Conservation (phyloP, 1,284 basidiomycete species). For the Melampsora abietis-canadensis region DNA sequence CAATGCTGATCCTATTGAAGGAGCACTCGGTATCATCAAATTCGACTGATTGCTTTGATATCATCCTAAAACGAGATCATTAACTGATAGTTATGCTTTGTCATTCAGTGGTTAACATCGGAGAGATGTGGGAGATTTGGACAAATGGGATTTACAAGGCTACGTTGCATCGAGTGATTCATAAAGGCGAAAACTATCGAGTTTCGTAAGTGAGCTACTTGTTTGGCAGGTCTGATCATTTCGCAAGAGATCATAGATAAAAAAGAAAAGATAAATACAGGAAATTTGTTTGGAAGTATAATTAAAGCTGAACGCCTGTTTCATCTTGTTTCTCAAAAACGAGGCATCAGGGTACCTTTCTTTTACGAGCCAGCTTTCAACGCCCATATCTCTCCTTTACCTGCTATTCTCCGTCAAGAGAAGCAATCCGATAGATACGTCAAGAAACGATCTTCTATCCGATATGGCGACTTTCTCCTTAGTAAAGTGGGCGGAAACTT, state of each 20-base stretch:
- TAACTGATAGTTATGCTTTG: neutral
- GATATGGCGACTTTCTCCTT: conserved; percentile 71
- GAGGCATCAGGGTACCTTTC: conserved; percentile 66
- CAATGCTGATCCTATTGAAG: conserved; percentile 61
- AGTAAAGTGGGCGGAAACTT: conserved; percentile 72
- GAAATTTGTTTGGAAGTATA: neutral
- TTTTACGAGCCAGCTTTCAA: conserved; percentile 80
- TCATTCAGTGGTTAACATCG: conserved; percentile 26
- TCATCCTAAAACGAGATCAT: neutral
- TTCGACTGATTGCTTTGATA: conserved; percentile 49
- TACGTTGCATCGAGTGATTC: conserved; percentile 74
- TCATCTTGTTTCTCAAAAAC: neutral
- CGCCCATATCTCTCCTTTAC: conserved; percentile 63
- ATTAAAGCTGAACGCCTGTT: neutral
- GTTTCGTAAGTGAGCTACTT: conserved; percentile 5
- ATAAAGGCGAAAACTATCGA: conserved; percentile 67
- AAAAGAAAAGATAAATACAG: too few species aligned
- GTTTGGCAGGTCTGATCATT: conserved; percentile 60
- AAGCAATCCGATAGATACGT: conserved; percentile 27
- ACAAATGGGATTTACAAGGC: conserved; percentile 71
- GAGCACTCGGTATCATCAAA: conserved; percentile 72
- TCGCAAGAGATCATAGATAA: neutral
- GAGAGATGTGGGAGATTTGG: conserved; percentile 65
- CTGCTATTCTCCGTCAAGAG: conserved; percentile 57
- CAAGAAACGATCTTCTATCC: conserved; percentile 58